Conservation (phyloP, 164 flowering plant species). For the Kalanchoe fedtschenkoi region DNA sequence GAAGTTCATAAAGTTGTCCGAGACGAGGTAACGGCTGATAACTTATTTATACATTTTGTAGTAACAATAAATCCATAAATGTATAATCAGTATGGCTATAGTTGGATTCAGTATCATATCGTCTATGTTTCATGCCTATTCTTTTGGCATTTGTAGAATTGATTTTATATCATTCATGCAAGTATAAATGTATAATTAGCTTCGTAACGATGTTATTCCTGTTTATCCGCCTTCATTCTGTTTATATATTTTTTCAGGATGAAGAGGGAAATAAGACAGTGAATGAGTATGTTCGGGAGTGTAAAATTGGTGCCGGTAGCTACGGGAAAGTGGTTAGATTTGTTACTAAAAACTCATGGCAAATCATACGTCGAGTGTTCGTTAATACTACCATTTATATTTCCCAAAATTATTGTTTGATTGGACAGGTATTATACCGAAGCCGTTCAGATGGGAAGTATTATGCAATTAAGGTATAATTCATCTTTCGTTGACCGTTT, state of each 20-base stretch:
- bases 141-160: not conserved
- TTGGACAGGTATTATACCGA: constrained; percentile 68
- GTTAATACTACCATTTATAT: not conserved
- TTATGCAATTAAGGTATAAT: constrained; percentile 81
- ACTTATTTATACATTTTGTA: no score
- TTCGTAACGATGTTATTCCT: not conserved
- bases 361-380: no score
- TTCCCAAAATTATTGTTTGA: not conserved
- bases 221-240: not conserved
- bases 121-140: no score
- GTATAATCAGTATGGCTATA: no score
- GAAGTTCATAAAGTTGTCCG: constrained; percentile 56
- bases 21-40: constrained; percentile 58
- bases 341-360: not conserved
- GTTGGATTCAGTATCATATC: no score
- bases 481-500: not conserved
- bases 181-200: not conserved
- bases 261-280: constrained; percentile 81
- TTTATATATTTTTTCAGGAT: constrained; percentile 37
- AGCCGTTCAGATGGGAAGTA: constrained; percentile 58
- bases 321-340: constrained; percentile 92
- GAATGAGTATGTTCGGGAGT: constrained; percentile 78
- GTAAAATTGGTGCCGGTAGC: constrained; percentile 85
- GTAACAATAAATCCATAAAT: no score
- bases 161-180: not conserved